Evolutionary conservation across 495 filamentous ascomycete species (phyloP), one percentile per base, ranked within the genome.

Genomic region (Podospora pseudoanserina): DNA sequence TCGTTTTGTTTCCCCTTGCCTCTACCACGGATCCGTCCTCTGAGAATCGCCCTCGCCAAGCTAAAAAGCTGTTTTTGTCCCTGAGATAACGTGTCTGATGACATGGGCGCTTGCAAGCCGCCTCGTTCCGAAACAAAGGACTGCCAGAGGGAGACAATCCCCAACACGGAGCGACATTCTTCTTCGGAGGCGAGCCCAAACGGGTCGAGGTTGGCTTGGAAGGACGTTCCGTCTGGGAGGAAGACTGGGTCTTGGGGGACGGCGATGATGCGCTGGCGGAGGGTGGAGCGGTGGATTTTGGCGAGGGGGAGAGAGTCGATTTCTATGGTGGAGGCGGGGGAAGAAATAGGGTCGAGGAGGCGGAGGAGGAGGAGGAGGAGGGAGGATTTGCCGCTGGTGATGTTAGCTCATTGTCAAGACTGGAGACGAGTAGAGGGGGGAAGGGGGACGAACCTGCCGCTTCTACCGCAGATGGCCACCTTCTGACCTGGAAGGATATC

Each of bases 351-450:
- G 70, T 70, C 68, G 57, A 99, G 96, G 64, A 99, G 93, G 55
- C 94, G 88, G 84, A 99, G 97, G n/a, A 97, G 84, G 27, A 93
- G 89, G 72, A 97, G 84, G 5, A 94, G 93, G 67, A 97, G 83
- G 4, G 92, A 96, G 70, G 92, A 96, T 82, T 97, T 97, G 66
- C 94, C 94, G 58, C 73, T 75, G 53, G 20, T 5, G 44, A 15
- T 64, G 27, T 32, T 23, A 62, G 32, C 39, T 20, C 5, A 2
- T 7, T n/a, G n/a, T n/a, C 15, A 1, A 23, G 3, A 28, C 16
- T 5, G 19, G 23, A 23, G 23, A 23, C 23, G 23, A 23, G 23
- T 23, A 49, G 27, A 30, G 56, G 54, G 26, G 20, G 55, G 34
- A 34, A 30, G 13, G 20, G 18, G 4, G 16, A 60, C 68, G 18